Conservation (phyloP, 345 rosid genomes). For the Conringia planisiliqua region DNA sequence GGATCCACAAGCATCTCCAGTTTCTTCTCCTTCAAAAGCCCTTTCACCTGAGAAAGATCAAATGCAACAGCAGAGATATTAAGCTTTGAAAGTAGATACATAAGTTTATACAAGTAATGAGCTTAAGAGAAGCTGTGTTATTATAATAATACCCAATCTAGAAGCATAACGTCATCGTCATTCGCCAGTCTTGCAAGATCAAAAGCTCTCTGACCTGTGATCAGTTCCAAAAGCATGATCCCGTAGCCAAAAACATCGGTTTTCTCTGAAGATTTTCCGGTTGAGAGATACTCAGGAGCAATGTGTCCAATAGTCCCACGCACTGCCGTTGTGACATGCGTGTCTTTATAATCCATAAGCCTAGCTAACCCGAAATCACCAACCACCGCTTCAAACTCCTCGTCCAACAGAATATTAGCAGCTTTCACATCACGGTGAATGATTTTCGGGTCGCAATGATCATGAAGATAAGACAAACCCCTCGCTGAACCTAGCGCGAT, state of each 20-base stretch:
- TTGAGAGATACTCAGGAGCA: constrained; percentile 92
- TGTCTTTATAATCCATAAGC: constrained; percentile 94
- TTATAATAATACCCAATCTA: constrained; percentile 68
- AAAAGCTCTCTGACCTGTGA: constrained; percentile 92
- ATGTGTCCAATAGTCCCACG: constrained; percentile 96
- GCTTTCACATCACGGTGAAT: constrained; percentile 98
- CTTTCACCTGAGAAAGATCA: constrained; percentile 60
- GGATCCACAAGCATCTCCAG: constrained; percentile 91
- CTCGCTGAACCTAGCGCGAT: constrained; percentile 93
- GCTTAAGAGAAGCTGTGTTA: not conserved
- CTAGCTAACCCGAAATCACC: constrained; percentile 94
- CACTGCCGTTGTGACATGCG: constrained; percentile 94
- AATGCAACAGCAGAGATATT: constrained; percentile 1
- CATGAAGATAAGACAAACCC: constrained; percentile 91
- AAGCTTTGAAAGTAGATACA: not conserved
- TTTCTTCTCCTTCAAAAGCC: constrained; percentile 80
- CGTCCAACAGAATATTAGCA: constrained; percentile 86
- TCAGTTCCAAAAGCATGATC: constrained; percentile 90
- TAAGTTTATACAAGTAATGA: not conserved
- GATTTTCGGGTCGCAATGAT: constrained; percentile 95
- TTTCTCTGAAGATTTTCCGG: constrained; percentile 95
- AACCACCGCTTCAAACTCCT: constrained; percentile 94
- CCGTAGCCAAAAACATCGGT: constrained; percentile 96
- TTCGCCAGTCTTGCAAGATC: constrained; percentile 96
- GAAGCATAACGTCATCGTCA: constrained; percentile 89